Conservation (phyloP, 2,329 filamentous ascomycete species). For the Pseudocercospora crystallina region DNA sequence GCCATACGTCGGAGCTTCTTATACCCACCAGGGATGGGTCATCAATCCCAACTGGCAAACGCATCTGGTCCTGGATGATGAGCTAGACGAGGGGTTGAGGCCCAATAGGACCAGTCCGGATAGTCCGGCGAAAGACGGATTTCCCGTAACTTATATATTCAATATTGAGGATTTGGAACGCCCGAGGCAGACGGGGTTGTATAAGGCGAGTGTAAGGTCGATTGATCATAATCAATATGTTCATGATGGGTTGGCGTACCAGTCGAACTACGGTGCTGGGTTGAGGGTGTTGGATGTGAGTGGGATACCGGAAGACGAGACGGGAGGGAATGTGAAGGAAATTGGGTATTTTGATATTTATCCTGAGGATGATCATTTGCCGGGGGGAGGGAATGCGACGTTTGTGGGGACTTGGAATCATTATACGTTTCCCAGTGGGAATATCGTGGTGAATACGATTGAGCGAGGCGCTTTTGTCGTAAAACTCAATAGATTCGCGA, state of each 20-base stretch:
- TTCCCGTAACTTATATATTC: constrained; percentile 54
- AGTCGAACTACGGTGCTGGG: constrained; percentile 40
- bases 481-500: constrained; percentile 34
- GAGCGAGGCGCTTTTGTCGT: constrained; percentile 53
- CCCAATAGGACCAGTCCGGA: constrained; percentile 32
- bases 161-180: constrained; percentile 48
- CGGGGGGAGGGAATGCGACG: constrained; percentile 13
- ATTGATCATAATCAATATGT: constrained; percentile 48
- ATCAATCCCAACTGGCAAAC: constrained; percentile 47
- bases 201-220: constrained; percentile 35
- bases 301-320: constrained; percentile 43
- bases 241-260: constrained; percentile 38
- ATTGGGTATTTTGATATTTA: constrained; percentile 54
- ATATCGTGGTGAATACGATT: constrained; percentile 54
- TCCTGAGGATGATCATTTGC: constrained; percentile 49
- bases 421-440: constrained; percentile 53
- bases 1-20: constrained; percentile 49
- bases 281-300: constrained; percentile 39
- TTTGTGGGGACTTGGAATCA: constrained; percentile 34
- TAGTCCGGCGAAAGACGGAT: constrained; percentile 38
- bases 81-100: constrained; percentile 53
- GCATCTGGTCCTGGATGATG: constrained; percentile 55
- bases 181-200: constrained; percentile 43
- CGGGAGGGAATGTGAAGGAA: constrained; percentile 48
- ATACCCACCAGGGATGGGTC: constrained; percentile 58